phyloP scores from a whole-genome alignment of 805 yeast genomes.

The Zygotorulaspora florentina region DNA sequence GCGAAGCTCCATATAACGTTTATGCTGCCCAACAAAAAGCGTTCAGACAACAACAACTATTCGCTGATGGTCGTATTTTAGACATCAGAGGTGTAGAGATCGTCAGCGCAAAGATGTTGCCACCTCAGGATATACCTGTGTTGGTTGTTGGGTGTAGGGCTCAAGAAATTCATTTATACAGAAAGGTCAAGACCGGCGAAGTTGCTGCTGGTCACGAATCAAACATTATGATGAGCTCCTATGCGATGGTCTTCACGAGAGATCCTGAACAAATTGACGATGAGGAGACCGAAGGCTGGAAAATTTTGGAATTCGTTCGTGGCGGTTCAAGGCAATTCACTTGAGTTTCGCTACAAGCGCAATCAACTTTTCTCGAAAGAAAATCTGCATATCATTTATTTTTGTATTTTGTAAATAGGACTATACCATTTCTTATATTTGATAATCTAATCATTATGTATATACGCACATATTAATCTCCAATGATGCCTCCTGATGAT shows the following conservation, averaged over 20 bases:
- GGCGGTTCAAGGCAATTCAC: slow-evolving; percentile 87
- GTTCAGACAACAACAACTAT: slow-evolving; percentile 83
- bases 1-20: slow-evolving; percentile 95
- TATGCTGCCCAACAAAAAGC: slow-evolving; percentile 92
- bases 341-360: slow-evolving; percentile 21
- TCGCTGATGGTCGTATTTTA: slow-evolving; percentile 84
- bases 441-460: slow-evolving; percentile 4
- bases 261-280: slow-evolving; percentile 88
- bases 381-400: slow-evolving; percentile 3
- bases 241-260: slow-evolving; percentile 93
- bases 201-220: slow-evolving; percentile 95
- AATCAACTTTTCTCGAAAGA: not conserved
- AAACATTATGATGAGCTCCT: slow-evolving; percentile 86
- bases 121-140: slow-evolving; percentile 90
- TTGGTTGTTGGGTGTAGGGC: slow-evolving; percentile 93
- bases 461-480: not conserved
- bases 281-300: slow-evolving; percentile 95
- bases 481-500: not conserved
- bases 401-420: slow-evolving; percentile 12
- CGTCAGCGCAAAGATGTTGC: slow-evolving; percentile 78
- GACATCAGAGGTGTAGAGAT: slow-evolving; percentile 95
- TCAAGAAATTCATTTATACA: slow-evolving; percentile 87
- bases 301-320: slow-evolving; percentile 86
- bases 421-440: slow-evolving; percentile 1
- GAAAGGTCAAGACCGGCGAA: slow-evolving; percentile 88